These are phyloP conservation scores for Saccharum hybrid DNA, from an alignment of 202 grass and related monocot genomes.

Conservation along the genomic window DNA sequence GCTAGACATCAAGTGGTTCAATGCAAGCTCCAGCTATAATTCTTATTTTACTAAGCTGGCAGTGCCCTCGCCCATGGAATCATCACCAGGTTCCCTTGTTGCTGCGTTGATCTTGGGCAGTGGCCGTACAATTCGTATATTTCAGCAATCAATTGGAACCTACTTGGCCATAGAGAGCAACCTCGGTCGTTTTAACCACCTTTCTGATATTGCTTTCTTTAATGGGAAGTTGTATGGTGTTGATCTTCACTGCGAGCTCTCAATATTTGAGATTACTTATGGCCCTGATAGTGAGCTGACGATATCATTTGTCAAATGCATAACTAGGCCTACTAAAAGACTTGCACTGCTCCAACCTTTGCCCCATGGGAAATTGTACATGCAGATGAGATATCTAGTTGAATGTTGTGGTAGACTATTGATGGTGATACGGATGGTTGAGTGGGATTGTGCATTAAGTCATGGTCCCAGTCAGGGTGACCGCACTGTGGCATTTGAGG, in stretches of 20 bases:
- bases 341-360: background rate
- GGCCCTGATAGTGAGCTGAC: background rate
- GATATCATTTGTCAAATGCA: background rate
- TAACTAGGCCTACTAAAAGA: background rate
- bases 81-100: background rate
- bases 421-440: background rate
- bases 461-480: background rate
- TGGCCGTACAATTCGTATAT: background rate
- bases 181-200: too few species aligned
- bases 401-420: background rate
- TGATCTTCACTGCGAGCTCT: background rate
- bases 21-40: too few species aligned
- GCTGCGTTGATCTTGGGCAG: background rate
- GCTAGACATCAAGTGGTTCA: background rate
- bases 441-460: too few species aligned
- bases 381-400: background rate
- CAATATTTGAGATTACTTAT: background rate
- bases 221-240: background rate
- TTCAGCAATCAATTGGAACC: background rate
- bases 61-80: background rate
- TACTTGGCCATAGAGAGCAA: background rate
- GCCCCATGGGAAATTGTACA: background rate
- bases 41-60: background rate
- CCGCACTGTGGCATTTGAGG: constrained; percentile 2
- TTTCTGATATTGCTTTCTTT: background rate